Conservation (phyloP, 768 basidiomycete genomes). For the Boletus sensibilis region DNA sequence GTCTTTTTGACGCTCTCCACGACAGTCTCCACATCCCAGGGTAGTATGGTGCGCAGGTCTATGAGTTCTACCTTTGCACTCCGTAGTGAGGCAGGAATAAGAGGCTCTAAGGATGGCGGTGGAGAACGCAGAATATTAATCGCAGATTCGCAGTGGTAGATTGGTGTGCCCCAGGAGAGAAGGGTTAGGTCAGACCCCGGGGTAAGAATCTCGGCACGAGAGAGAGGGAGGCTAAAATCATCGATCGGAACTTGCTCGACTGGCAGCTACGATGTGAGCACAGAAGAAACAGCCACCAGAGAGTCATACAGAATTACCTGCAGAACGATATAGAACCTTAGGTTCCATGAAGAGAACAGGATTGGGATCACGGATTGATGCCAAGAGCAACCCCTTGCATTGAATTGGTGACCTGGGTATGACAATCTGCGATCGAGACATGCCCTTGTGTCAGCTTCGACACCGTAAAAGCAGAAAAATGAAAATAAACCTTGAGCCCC, state of each 20-base stretch:
- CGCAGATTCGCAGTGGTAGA: conserved; percentile 87
- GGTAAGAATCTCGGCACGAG: conserved; percentile 72
- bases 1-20: conserved; percentile 83
- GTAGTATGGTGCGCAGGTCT: conserved; percentile 84
- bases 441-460: neutral
- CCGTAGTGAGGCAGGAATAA: conserved; percentile 65
- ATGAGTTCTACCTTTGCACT: conserved; percentile 82
- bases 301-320: conserved; percentile 43
- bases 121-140: conserved; percentile 71
- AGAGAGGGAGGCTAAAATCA: conserved; percentile 83
- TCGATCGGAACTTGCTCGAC: conserved; percentile 92
- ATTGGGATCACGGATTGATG: conserved; percentile 88
- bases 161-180: conserved; percentile 89
- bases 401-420: conserved; percentile 93
- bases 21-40: conserved; percentile 83
- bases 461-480: neutral
- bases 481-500: conserved; percentile 68
- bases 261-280: conserved; percentile 25
- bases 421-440: conserved; percentile 49
- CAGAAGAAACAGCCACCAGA: neutral
- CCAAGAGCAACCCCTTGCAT: conserved; percentile 88
- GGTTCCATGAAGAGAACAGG: conserved; percentile 97
- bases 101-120: conserved; percentile 54
- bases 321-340: conserved; percentile 87
- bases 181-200: conserved; percentile 84